Percentiles rank a stretch among this genome's conserved stretches.
These are phyloP conservation scores for Cicer judaicum DNA, from an alignment of 306 rosid species.

Conservation along the genomic window DNA sequence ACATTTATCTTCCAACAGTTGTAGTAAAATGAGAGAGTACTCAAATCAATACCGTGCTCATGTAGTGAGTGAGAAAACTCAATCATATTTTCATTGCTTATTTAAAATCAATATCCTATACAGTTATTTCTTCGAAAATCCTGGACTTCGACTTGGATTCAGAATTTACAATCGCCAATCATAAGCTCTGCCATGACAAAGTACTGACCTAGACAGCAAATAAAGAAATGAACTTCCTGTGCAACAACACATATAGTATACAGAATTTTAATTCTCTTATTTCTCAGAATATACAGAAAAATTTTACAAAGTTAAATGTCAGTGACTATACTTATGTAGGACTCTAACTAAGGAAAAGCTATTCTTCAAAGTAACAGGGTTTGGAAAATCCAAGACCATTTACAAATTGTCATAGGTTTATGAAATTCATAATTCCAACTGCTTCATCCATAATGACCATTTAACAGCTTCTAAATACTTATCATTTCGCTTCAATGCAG, in stretches of 20 bases:
- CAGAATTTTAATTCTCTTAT: background rate
- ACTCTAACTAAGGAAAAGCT: constrained; percentile 32
- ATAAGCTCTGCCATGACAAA: background rate
- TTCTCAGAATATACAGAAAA: constrained; percentile 32
- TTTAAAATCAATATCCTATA: background rate
- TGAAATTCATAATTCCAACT: constrained; percentile 62
- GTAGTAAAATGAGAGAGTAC: too few species aligned
- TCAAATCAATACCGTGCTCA: too few species aligned
- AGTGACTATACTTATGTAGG: constrained; percentile 1
- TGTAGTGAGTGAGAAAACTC: too few species aligned
- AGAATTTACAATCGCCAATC: constrained; percentile 9
- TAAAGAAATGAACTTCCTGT: constrained; percentile 6
- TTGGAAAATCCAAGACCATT: constrained; percentile 20
- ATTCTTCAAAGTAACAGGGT: constrained; percentile 30
- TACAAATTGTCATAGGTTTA: constrained; percentile 27
- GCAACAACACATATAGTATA: background rate
- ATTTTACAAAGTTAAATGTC: constrained; percentile 29
- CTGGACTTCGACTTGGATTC: constrained; percentile 1
- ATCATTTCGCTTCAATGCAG: constrained; percentile 72
- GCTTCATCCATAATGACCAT: constrained; percentile 99
- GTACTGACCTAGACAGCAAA: background rate
- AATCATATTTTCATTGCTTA: background rate
- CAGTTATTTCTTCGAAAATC: constrained; percentile 2
- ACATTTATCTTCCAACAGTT: too few species aligned
- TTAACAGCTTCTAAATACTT: constrained; percentile 87